Evolutionary conservation across 2,329 filamentous ascomycete genomes (phyloP).

Genomic region (Pestalotiopsis sp.): DNA sequence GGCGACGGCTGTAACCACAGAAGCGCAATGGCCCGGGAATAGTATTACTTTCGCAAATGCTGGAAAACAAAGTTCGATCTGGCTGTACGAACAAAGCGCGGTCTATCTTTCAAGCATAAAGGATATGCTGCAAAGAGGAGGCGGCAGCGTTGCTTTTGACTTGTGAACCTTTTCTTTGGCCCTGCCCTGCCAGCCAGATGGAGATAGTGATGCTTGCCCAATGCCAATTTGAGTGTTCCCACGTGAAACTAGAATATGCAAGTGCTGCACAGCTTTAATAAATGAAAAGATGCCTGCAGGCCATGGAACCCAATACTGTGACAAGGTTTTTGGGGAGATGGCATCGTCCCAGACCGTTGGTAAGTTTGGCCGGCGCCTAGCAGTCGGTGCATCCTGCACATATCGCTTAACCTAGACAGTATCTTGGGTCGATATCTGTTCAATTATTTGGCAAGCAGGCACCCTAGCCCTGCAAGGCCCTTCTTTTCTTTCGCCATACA

Average conservation of each 20-base stretch:
- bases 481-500: background rate
- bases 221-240: background rate
- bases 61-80: background rate
- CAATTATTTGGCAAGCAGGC: background rate
- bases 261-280: background rate
- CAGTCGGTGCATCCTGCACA: background rate
- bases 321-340: background rate
- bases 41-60: background rate
- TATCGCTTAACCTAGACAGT: background rate
- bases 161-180: background rate
- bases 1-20: background rate
- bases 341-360: background rate
- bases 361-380: background rate
- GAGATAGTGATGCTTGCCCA: background rate
- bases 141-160: background rate
- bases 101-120: background rate
- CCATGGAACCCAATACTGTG: background rate
- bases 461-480: background rate
- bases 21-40: background rate
- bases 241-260: background rate
- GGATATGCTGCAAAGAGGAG: background rate
- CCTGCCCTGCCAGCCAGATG: background rate
- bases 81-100: background rate
- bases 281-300: background rate
- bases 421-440: background rate